These are phyloP conservation scores for Saussurea involucrata DNA, from an alignment of 129 eudicot genomes.

Conservation along the genomic window DNA sequence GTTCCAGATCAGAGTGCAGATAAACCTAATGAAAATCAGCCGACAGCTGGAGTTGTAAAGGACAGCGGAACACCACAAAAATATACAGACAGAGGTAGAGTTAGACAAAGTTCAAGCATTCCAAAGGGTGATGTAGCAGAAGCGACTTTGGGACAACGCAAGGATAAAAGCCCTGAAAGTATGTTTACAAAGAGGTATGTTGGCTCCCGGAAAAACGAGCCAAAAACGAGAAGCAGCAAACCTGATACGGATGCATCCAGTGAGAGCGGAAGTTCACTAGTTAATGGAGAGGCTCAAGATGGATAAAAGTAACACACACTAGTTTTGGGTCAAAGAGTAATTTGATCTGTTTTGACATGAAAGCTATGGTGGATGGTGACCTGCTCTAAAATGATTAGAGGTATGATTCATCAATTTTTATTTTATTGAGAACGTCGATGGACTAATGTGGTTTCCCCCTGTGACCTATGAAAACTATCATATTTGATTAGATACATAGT, in stretches of 20 bases:
- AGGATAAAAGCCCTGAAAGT: constrained; percentile 26
- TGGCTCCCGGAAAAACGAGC: constrained; percentile 41
- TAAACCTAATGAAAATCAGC: constrained; percentile 43
- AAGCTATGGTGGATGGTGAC: constrained; percentile 20
- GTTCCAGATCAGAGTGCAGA: constrained; percentile 70
- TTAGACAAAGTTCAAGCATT: constrained; percentile 29
- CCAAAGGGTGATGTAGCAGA: constrained; percentile 31
- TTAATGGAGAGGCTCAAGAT: constrained; percentile 77
- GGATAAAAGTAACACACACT: constrained; percentile 28
- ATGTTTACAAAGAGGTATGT: constrained; percentile 41
- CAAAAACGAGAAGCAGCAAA: constrained; percentile 43
- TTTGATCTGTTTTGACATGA: constrained; percentile 11
- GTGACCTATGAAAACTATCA: not conserved
- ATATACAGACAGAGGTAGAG: constrained; percentile 40
- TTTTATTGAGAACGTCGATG: not conserved
- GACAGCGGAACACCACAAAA: constrained; percentile 42
- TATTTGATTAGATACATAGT: not conserved
- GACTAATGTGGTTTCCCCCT: not conserved
- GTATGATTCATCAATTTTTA: constrained; percentile 8
- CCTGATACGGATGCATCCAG: constrained; percentile 30
- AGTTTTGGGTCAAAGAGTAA: constrained; percentile 3
- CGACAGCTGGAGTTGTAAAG: constrained; percentile 26
- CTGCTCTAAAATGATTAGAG: constrained; percentile 18
- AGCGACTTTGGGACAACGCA: constrained; percentile 12
- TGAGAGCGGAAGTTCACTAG: constrained; percentile 40